phyloP scores from a whole-genome alignment of 73 alveolate genomes.

The Tetrahymena elliotti region DNA sequence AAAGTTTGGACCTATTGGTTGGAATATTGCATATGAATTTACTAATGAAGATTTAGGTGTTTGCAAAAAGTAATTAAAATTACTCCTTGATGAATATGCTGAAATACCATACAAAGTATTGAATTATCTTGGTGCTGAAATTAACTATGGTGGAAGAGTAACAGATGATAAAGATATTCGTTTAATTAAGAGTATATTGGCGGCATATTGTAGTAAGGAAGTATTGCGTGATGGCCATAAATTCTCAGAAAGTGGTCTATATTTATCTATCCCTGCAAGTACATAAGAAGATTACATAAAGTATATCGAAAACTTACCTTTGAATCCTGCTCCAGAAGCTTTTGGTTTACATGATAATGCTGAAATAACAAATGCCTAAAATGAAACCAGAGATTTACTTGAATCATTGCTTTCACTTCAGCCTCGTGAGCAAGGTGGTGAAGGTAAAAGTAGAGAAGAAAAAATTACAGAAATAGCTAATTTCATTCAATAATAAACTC shows the following conservation, averaged over 20 bases:
- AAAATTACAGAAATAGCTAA: conserved; percentile 84
- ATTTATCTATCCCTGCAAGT: conserved; percentile 80
- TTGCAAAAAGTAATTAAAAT: conserved; percentile 84
- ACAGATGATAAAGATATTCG: conserved; percentile 93
- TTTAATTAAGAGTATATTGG: conserved; percentile 85
- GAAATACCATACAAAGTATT: conserved; percentile 87
- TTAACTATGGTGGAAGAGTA: conserved; percentile 95
- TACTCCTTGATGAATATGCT: conserved; percentile 88
- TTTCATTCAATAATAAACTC: conserved; percentile 80
- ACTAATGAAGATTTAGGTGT: conserved; percentile 93
- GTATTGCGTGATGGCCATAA: conserved; percentile 79
- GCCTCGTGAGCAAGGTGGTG: conserved; percentile 87
- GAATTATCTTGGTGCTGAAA: conserved; percentile 89
- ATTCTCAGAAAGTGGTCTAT: conserved; percentile 87
- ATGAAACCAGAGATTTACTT: conserved; percentile 80
- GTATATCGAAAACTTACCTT: conserved; percentile 75
- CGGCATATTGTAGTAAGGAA: conserved; percentile 79
- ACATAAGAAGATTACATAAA: conserved; percentile 76
- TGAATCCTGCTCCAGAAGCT: conserved; percentile 92
- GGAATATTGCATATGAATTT: conserved; percentile 93
- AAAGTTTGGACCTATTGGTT: conserved; percentile 96
- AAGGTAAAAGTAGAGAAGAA: conserved; percentile 91
- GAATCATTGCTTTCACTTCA: conserved; percentile 85
- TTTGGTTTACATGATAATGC: conserved; percentile 98
- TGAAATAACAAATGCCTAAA: conserved; percentile 87